Percentiles rank a stretch among this genome's conserved stretches.
These are phyloP conservation scores for Litsea cubeba DNA, from an alignment of 164 flowering plant genomes.

Conservation along the genomic window DNA sequence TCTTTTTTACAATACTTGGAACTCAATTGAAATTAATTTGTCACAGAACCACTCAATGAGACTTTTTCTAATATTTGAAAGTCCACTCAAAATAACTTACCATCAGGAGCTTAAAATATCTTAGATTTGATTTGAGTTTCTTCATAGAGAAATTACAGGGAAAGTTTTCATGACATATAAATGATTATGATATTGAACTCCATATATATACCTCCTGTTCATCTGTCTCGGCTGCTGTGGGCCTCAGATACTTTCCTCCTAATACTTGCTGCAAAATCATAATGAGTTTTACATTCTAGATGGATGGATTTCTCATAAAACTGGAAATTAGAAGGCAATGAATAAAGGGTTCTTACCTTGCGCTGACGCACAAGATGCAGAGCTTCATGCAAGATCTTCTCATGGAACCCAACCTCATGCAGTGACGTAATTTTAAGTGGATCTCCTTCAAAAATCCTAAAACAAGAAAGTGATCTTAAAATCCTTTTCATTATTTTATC, in stretches of 20 bases:
- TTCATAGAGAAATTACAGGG: background rate
- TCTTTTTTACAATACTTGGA: too few relatives aligned
- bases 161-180: background rate
- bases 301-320: background rate
- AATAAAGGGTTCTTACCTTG: background rate
- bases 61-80: too few relatives aligned
- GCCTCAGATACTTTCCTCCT: background rate
- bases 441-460: conserved; percentile 8
- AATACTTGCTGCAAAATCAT: background rate
- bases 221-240: background rate
- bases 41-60: background rate
- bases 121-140: background rate
- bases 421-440: background rate
- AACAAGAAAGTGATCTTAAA: background rate
- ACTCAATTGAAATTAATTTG: too few relatives aligned
- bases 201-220: background rate
- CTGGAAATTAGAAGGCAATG: background rate
- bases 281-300: background rate
- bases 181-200: too few relatives aligned
- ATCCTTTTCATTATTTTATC: background rate
- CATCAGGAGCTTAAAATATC: too few relatives aligned
- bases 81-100: background rate
- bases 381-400: conserved; percentile 3
- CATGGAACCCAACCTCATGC: conserved; percentile 5
- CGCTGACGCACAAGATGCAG: background rate